These are phyloP conservation scores for Linum tenue DNA, from an alignment of 345 rosid species.

Conservation along the genomic window DNA sequence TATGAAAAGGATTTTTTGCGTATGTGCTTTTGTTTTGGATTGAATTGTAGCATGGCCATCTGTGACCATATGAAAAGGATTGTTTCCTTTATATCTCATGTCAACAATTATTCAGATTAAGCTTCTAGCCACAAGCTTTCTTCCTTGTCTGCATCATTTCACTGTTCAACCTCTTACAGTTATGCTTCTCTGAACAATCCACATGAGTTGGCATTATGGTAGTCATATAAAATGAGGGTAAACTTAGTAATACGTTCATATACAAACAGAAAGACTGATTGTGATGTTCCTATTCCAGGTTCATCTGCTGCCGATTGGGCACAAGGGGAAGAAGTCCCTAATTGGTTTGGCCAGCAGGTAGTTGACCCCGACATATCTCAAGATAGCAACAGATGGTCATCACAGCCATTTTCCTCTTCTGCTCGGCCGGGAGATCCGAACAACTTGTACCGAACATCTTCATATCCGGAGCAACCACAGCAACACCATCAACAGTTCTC, in stretches of 20 bases:
- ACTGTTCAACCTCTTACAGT: neutral
- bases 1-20: no score
- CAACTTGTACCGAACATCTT: constrained; percentile 51
- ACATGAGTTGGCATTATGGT: neutral
- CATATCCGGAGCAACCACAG: constrained; percentile 75
- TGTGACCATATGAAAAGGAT: no score
- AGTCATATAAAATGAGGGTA: neutral
- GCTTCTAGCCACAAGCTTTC: no score
- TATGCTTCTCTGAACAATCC: neutral
- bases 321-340: constrained; percentile 49
- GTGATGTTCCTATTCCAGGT: constrained; percentile 32
- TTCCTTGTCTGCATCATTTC: neutral
- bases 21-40: no score
- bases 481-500: constrained; percentile 47
- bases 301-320: constrained; percentile 76
- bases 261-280: neutral
- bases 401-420: constrained; percentile 53
- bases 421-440: constrained; percentile 37
- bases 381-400: constrained; percentile 58
- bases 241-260: neutral
- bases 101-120: no score
- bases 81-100: no score
- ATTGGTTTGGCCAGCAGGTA: constrained; percentile 52
- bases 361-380: constrained; percentile 41
- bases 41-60: no score